Evolutionary conservation across 1,284 basidiomycete genomes (phyloP).

Genomic region (Ceratobasidium sp.): DNA sequence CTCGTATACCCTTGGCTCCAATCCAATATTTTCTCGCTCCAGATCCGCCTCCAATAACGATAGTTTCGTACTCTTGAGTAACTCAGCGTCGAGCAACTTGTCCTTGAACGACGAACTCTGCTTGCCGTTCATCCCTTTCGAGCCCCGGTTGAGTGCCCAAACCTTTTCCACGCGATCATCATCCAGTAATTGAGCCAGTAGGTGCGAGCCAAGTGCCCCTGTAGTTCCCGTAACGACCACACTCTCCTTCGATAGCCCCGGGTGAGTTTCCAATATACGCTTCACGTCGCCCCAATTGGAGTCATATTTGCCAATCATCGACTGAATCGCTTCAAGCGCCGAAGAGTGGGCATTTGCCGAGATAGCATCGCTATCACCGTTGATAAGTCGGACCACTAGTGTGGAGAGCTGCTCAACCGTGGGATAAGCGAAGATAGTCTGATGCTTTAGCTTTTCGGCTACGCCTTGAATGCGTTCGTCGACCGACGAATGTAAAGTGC

Average conservation of each 20-base stretch:
- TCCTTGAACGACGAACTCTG: conserved; percentile 38
- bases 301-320: conserved; percentile 18
- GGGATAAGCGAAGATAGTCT: conserved; percentile 13
- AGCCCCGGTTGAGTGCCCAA: conserved; percentile 43
- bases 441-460: conserved; percentile 7
- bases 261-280: too few species aligned
- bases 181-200: conserved; percentile 49
- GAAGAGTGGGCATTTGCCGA: background rate
- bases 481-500: background rate
- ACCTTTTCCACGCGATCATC: conserved; percentile 29
- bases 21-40: conserved; percentile 46
- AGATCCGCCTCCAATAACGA: conserved; percentile 49
- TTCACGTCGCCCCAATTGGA: background rate
- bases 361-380: background rate
- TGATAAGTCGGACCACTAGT: background rate
- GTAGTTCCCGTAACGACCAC: conserved; percentile 55
- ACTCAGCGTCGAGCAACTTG: conserved; percentile 5
- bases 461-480: background rate
- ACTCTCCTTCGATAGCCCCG: background rate
- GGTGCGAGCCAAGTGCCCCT: conserved; percentile 52
- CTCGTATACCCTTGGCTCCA: conserved; percentile 47
- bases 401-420: background rate
- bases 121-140: conserved; percentile 10
- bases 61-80: conserved; percentile 36
- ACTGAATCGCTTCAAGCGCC: background rate